Evolutionary conservation across 1,139 yeast genomes (phyloP).

Genomic region (Citeromyces siamensis): DNA sequence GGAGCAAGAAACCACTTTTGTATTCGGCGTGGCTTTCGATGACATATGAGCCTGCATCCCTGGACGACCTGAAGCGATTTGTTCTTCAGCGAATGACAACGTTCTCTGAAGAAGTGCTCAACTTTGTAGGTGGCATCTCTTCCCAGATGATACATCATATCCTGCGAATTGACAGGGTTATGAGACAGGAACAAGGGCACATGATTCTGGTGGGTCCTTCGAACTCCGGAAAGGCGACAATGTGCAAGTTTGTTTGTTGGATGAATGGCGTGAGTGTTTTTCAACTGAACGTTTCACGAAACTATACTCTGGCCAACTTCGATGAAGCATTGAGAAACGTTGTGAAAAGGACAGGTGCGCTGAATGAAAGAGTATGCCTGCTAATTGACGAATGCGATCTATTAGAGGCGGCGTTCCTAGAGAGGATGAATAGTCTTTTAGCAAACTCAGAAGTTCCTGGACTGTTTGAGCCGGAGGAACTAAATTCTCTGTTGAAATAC

Average conservation of each 20-base stretch:
- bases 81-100: slow-evolving; percentile 53
- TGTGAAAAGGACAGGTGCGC: slow-evolving; percentile 33
- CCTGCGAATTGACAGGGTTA: slow-evolving; percentile 68
- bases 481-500: slow-evolving; percentile 33
- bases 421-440: slow-evolving; percentile 80
- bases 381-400: slow-evolving; percentile 75
- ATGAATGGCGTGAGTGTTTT: slow-evolving; percentile 61
- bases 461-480: slow-evolving; percentile 70
- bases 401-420: slow-evolving; percentile 68
- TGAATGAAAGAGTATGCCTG: slow-evolving; percentile 58
- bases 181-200: slow-evolving; percentile 85
- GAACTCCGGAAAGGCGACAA: slow-evolving; percentile 71
- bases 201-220: slow-evolving; percentile 79
- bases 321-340: slow-evolving; percentile 49
- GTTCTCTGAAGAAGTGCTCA: slow-evolving; percentile 69
- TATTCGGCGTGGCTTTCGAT: slow-evolving; percentile 69
- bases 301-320: slow-evolving; percentile 50
- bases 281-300: slow-evolving; percentile 45
- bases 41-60: slow-evolving; percentile 45
- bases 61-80: slow-evolving; percentile 36
- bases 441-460: slow-evolving; percentile 95
- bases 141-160: slow-evolving; percentile 68
- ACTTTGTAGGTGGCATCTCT: slow-evolving; percentile 47
- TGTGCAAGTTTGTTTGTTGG: slow-evolving; percentile 84
- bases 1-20: slow-evolving; percentile 34